phyloP scores from a whole-genome alignment of 1,139 yeast species.

The Geotrichum aggregatum region DNA sequence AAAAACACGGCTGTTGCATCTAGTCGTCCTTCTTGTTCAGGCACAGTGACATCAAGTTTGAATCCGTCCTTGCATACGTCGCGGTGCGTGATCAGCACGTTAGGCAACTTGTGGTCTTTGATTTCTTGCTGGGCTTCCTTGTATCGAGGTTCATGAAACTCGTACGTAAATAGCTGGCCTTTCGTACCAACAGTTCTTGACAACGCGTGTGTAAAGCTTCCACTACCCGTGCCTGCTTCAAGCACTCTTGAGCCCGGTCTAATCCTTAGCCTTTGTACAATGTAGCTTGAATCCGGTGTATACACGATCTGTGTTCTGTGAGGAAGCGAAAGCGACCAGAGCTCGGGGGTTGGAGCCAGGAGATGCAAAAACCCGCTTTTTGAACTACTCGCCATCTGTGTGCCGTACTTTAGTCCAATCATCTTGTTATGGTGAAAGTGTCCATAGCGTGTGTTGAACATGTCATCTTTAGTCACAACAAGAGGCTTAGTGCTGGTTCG shows the following conservation, averaged over 20 bases:
- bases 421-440: constrained; percentile 75
- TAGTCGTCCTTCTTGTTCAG: constrained; percentile 33
- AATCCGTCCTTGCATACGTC: constrained; percentile 93
- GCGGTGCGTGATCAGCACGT: constrained; percentile 69
- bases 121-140: constrained; percentile 76
- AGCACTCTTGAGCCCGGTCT: constrained; percentile 73
- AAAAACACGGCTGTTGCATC: constrained; percentile 73
- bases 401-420: constrained; percentile 79
- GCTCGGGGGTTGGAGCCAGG: constrained; percentile 87
- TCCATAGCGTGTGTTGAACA: constrained; percentile 82
- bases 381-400: constrained; percentile 74
- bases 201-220: constrained; percentile 89
- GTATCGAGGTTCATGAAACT: constrained; percentile 83
- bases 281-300: constrained; percentile 90
- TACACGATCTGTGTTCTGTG: constrained; percentile 97
- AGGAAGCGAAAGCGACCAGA: constrained; percentile 92
- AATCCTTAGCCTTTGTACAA: constrained; percentile 73
- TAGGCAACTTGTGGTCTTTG: constrained; percentile 59
- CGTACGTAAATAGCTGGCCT: constrained; percentile 77
- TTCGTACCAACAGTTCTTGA: constrained; percentile 64
- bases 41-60: constrained; percentile 25
- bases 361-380: constrained; percentile 86
- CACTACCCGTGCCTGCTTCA: constrained; percentile 98
- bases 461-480: constrained; percentile 53
- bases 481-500: constrained; percentile 77